phyloP scores from a whole-genome alignment of 2,329 filamentous ascomycete species.

The Venturia asperata region DNA sequence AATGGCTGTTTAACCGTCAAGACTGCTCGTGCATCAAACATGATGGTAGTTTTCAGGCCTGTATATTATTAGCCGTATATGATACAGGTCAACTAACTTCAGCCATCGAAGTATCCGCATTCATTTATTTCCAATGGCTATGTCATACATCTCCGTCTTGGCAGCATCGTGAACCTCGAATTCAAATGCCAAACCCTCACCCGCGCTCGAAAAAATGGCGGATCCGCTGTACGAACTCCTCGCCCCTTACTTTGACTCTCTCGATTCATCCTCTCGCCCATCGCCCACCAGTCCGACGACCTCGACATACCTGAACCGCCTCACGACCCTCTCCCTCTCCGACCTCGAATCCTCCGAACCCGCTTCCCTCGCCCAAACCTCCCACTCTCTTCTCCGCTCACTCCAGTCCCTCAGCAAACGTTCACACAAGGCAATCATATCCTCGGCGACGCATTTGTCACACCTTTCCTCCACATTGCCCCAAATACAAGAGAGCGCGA shows the following conservation, averaged over 20 bases:
- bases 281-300: conserved; percentile 46
- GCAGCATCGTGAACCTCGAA: conserved; percentile 12
- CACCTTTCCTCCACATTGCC: conserved; percentile 68
- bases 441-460: conserved; percentile 70
- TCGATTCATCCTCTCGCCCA: conserved; percentile 35
- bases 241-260: conserved; percentile 50
- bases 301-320: conserved; percentile 64
- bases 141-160: background rate
- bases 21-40: background rate
- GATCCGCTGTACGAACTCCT: conserved; percentile 72
- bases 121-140: too few species aligned
- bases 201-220: conserved; percentile 24
- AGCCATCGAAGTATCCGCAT: too few species aligned
- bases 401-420: conserved; percentile 84
- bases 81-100: background rate
- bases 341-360: conserved; percentile 69
- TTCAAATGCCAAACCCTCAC: background rate
- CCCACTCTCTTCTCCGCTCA: conserved; percentile 72
- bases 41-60: background rate
- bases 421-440: conserved; percentile 77
- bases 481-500: conserved; percentile 56
- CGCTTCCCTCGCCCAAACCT: conserved; percentile 69
- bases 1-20: background rate
- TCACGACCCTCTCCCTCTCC: conserved; percentile 69
- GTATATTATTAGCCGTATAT: background rate